Evolutionary conservation across 805 yeast species (phyloP).

Genomic region (Teunomyces atbi): DNA sequence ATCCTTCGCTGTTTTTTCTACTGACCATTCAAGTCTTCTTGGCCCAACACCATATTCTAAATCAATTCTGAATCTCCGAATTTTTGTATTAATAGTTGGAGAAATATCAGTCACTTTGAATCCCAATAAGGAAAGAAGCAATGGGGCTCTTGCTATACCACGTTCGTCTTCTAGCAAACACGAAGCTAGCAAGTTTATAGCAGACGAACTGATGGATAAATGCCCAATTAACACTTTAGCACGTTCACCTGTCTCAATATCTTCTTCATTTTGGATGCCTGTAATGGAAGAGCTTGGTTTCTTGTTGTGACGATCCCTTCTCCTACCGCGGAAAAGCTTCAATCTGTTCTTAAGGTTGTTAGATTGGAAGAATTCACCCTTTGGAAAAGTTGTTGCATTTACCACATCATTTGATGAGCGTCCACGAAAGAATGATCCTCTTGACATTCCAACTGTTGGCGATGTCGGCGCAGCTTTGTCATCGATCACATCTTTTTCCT

Average conservation of each 20-base stretch:
- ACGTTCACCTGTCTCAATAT: constrained; percentile 33
- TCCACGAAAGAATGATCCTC: constrained; percentile 10
- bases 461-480: neutral
- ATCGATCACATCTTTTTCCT: neutral
- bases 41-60: constrained; percentile 90
- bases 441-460: neutral
- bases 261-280: constrained; percentile 21
- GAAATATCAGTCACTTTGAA: constrained; percentile 57
- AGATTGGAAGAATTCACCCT: constrained; percentile 15
- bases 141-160: constrained; percentile 77
- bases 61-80: constrained; percentile 58
- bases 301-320: constrained; percentile 22
- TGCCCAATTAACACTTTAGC: constrained; percentile 38
- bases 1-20: constrained; percentile 70
- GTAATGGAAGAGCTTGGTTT: constrained; percentile 13
- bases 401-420: neutral
- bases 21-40: constrained; percentile 74
- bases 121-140: constrained; percentile 70
- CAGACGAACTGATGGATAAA: constrained; percentile 66
- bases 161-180: constrained; percentile 73
- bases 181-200: constrained; percentile 71
- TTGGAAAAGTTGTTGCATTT: constrained; percentile 11
- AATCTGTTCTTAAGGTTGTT: constrained; percentile 19
- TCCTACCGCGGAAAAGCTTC: constrained; percentile 25
- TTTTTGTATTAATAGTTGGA: constrained; percentile 35